phyloP scores from a whole-genome alignment of 2,329 filamentous ascomycete species.

The Penicillium sp. region DNA sequence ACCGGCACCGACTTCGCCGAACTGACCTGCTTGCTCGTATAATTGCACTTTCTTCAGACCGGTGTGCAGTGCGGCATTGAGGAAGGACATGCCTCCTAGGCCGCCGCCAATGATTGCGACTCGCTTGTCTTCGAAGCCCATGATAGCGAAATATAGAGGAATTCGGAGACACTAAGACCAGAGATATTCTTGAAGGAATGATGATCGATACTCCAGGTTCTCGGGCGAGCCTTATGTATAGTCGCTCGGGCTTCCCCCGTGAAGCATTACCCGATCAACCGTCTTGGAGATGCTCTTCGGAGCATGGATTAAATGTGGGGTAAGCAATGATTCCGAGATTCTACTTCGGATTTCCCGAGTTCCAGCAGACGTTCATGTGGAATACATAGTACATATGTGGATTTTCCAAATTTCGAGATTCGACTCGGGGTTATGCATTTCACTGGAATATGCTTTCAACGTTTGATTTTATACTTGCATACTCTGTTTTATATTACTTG shows the following conservation, averaged over 20 bases:
- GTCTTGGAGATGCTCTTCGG: conserved; percentile 12
- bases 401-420: neutral
- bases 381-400: neutral
- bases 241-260: conserved; percentile 6
- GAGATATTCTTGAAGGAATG: neutral
- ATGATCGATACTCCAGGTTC: neutral
- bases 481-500: no score
- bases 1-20: conserved; percentile 33
- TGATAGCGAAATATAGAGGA: conserved; percentile 1
- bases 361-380: neutral
- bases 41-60: conserved; percentile 27
- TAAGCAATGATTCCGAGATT: conserved; percentile 6
- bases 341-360: conserved; percentile 7
- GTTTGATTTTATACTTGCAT: no score
- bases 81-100: conserved; percentile 31
- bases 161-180: neutral
- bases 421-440: neutral
- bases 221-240: conserved; percentile 9
- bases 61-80: conserved; percentile 31
- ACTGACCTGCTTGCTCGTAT: conserved; percentile 33
- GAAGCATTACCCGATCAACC: conserved; percentile 10
- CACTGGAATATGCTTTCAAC: no score
- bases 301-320: conserved; percentile 17
- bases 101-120: conserved; percentile 32
- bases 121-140: conserved; percentile 25